Conservation (phyloP, 1,139 yeast genomes). For the Cylindricascospora bacillispora region DNA sequence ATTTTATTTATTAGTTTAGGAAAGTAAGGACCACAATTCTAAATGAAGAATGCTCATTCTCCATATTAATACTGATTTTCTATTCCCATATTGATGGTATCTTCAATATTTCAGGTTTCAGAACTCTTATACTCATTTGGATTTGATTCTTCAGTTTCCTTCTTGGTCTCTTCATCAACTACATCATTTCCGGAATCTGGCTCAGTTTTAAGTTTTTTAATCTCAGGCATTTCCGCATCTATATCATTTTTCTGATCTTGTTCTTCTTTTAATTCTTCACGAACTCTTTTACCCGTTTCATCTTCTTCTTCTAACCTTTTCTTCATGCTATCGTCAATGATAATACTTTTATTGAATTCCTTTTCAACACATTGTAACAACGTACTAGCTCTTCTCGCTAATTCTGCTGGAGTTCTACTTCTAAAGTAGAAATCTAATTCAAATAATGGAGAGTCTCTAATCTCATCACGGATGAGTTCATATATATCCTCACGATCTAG, state of each 20-base stretch:
- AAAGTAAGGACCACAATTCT: slow-evolving; percentile 1
- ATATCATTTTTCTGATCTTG: slow-evolving; percentile 3
- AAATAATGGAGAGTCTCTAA: slow-evolving; percentile 48
- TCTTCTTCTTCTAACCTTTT: slow-evolving; percentile 22
- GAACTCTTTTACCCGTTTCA: slow-evolving; percentile 13
- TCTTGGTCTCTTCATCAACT: slow-evolving; percentile 2
- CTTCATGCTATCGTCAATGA: slow-evolving; percentile 15
- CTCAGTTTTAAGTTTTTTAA: background rate
- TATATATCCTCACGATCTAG: slow-evolving; percentile 52
- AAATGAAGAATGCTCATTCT: background rate
- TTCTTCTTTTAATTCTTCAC: slow-evolving; percentile 14
- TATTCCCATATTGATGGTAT: too few species aligned
- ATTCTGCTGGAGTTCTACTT: slow-evolving; percentile 50
- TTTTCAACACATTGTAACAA: slow-evolving; percentile 51
- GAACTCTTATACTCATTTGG: slow-evolving; percentile 1
- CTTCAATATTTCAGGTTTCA: slow-evolving; percentile 5
- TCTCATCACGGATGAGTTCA: slow-evolving; percentile 49
- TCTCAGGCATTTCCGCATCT: slow-evolving; percentile 3
- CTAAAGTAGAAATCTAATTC: slow-evolving; percentile 63
- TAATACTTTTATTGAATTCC: slow-evolving; percentile 32
- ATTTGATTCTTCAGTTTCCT: background rate
- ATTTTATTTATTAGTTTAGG: too few species aligned
- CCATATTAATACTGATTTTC: too few species aligned
- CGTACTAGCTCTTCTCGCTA: slow-evolving; percentile 57
- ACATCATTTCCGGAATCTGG: slow-evolving; percentile 2